phyloP scores from a whole-genome alignment of 2,329 filamentous ascomycete species.

The Epichloe brachyelytri region DNA sequence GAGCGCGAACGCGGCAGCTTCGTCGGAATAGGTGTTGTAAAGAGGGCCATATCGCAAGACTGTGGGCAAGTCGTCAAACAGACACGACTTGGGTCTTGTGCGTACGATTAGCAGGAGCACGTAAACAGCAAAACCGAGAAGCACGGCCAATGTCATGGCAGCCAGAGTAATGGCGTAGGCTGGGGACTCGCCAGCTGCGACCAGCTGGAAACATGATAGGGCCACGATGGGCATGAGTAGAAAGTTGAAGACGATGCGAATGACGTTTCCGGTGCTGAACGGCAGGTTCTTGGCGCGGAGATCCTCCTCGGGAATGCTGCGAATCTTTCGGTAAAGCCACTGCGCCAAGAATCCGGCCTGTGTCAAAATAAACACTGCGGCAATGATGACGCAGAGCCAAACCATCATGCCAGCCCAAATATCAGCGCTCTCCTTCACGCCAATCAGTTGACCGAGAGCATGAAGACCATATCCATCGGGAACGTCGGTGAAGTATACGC shows the following conservation, averaged over 20 bases:
- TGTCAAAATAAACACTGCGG: slow-evolving; percentile 50
- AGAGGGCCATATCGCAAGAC: slow-evolving; percentile 82
- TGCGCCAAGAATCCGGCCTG: slow-evolving; percentile 66
- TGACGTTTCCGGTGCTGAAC: slow-evolving; percentile 65
- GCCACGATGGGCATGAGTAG: slow-evolving; percentile 80
- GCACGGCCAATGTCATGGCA: slow-evolving; percentile 56
- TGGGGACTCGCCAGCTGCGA: slow-evolving; percentile 56
- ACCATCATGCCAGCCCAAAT: slow-evolving; percentile 92
- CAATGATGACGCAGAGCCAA: slow-evolving; percentile 72
- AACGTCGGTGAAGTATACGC: slow-evolving; percentile 71
- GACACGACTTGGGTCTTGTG: slow-evolving; percentile 68
- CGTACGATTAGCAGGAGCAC: slow-evolving; percentile 68
- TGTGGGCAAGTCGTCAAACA: slow-evolving; percentile 88
- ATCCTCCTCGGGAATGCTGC: slow-evolving; percentile 68
- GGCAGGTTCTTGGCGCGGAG: slow-evolving; percentile 83
- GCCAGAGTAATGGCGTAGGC: slow-evolving; percentile 62
- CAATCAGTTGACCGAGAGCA: slow-evolving; percentile 65
- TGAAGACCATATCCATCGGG: slow-evolving; percentile 78
- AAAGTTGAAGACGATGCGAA: slow-evolving; percentile 85
- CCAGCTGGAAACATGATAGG: slow-evolving; percentile 82
- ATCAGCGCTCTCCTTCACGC: slow-evolving; percentile 62
- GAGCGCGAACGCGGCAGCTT: slow-evolving; percentile 79
- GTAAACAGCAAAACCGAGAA: slow-evolving; percentile 66
- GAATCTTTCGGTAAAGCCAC: slow-evolving; percentile 62
- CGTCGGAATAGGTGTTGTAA: slow-evolving; percentile 96